Evolutionary conservation across 345 rosid species (phyloP).

Genomic region (Brassica rapa): DNA sequence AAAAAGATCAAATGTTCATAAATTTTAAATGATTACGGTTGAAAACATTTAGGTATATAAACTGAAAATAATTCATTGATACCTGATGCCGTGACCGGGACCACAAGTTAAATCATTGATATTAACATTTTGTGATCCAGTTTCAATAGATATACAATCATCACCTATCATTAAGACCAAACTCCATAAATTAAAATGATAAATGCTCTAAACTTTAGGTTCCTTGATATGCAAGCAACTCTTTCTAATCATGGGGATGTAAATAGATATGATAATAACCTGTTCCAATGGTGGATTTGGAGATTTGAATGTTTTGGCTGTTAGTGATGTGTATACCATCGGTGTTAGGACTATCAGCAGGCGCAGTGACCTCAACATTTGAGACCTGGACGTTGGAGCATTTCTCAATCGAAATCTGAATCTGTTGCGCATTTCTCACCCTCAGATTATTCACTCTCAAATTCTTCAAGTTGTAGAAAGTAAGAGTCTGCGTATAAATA

Average conservation of each 20-base stretch:
- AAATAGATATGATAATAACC: conserved; percentile 39
- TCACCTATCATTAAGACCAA: conserved; percentile 53
- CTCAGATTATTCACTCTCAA: conserved; percentile 53
- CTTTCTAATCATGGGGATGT: conserved; percentile 19
- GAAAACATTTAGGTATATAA: background rate
- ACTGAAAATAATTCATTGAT: background rate
- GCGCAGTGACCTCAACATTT: conserved; percentile 54
- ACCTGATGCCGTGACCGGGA: conserved; percentile 43
- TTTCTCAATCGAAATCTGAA: conserved; percentile 60
- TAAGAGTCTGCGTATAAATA: conserved; percentile 56
- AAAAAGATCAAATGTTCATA: background rate
- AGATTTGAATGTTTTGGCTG: conserved; percentile 62
- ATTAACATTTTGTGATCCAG: conserved; percentile 37
- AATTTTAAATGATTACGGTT: background rate
- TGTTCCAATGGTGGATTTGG: conserved; percentile 58
- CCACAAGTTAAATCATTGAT: conserved; percentile 41
- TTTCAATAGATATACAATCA: conserved; percentile 73
- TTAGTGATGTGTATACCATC: conserved; percentile 81
- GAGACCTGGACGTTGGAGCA: conserved; percentile 56
- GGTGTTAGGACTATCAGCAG: conserved; percentile 75
- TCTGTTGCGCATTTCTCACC: conserved; percentile 69
- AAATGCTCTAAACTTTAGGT: background rate
- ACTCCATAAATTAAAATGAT: background rate
- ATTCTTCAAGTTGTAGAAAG: conserved; percentile 58
- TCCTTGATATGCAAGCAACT: conserved; percentile 65